Percentiles rank a stretch among this genome's conserved stretches.
Conservation (phyloP, 2,329 filamentous ascomycete species). For the Apiospora hydei region DNA sequence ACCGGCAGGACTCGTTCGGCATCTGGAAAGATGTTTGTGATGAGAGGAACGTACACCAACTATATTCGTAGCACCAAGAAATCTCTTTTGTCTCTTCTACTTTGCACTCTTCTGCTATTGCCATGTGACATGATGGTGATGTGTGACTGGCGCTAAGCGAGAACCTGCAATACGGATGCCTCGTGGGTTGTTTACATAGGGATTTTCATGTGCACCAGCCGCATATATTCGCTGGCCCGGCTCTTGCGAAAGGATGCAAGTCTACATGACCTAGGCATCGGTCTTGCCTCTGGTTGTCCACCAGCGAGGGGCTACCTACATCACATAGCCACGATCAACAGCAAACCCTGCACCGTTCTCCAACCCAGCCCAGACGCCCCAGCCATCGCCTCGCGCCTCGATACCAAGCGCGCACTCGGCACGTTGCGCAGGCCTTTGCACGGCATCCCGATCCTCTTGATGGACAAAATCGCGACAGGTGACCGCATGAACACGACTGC, state of each 20-base stretch:
- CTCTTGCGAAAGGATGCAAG: not conserved
- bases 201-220: too few relatives aligned
- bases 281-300: not conserved
- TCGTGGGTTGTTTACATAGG: not conserved
- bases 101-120: not conserved
- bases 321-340: constrained; percentile 36
- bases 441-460: constrained; percentile 69
- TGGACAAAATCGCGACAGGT: constrained; percentile 69
- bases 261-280: not conserved
- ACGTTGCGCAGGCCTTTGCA: constrained; percentile 55
- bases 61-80: constrained; percentile 24
- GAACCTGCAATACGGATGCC: too few relatives aligned
- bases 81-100: constrained; percentile 24
- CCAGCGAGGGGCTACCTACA: constrained; percentile 34
- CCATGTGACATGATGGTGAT: not conserved
- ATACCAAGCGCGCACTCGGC: constrained; percentile 38
- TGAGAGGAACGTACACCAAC: constrained; percentile 24
- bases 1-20: not conserved
- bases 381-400: constrained; percentile 41
- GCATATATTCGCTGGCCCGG: not conserved
- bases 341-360: constrained; percentile 40
- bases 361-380: constrained; percentile 47
- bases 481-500: constrained; percentile 55
- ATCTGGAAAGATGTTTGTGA: constrained; percentile 18
- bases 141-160: not conserved